A percentile compares a stretch with the other conserved stretches of the same genome.
These are phyloP conservation scores for Fusarium pseudocircinatum DNA, from an alignment of 2,329 filamentous ascomycete species.

Conservation along the genomic window DNA sequence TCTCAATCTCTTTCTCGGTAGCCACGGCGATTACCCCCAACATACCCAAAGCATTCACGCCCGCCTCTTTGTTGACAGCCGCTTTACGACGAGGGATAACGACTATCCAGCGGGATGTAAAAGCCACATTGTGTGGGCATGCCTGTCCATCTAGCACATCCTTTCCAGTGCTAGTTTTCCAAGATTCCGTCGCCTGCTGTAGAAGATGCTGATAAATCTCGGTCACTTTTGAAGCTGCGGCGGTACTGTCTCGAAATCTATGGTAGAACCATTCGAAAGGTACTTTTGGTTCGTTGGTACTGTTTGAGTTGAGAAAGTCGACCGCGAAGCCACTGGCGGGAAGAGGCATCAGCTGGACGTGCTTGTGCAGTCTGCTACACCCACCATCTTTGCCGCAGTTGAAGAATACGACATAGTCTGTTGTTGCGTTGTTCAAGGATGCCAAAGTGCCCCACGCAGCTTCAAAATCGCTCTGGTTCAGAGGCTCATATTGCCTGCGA, in stretches of 20 bases:
- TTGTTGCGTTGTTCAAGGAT: neutral
- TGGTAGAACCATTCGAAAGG: neutral
- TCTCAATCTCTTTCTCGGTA: neutral
- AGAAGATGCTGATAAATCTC: neutral
- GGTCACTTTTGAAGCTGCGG: fast-evolving
- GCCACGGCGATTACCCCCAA: neutral
- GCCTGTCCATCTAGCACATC: neutral
- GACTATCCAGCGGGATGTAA: neutral
- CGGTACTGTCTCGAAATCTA: neutral
- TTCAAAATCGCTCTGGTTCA: neutral
- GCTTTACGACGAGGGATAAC: neutral
- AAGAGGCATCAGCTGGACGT: neutral
- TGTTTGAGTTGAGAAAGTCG: neutral
- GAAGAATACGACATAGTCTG: neutral
- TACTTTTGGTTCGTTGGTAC: neutral
- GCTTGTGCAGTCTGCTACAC: neutral
- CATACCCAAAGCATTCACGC: neutral
- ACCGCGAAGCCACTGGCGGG: neutral
- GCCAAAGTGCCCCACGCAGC: neutral
- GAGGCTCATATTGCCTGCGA: neutral
- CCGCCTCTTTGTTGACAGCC: neutral
- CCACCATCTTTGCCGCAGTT: neutral
- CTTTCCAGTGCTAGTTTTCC: neutral
- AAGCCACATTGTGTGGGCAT: neutral
- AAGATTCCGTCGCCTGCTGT: neutral